These are phyloP conservation scores for Thalassiosira tumida DNA, from an alignment of 352 stramenopile species.

Conservation along the genomic window DNA sequence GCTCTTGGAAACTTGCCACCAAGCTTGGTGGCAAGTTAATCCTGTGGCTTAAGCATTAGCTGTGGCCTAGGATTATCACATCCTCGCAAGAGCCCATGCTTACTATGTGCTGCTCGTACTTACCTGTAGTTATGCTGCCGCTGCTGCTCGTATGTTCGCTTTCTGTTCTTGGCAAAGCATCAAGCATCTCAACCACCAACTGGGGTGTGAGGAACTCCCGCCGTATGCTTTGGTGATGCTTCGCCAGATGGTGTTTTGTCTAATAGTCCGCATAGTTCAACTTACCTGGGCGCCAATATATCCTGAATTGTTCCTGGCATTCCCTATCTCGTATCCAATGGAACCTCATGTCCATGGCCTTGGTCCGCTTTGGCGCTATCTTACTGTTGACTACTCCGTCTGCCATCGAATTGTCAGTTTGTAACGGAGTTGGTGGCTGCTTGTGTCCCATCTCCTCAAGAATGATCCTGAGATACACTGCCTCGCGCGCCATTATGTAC, in stretches of 20 bases:
- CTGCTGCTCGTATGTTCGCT: not conserved
- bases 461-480: constrained; percentile 3
- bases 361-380: not conserved
- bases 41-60: too few relatives aligned
- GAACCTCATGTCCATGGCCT: constrained; percentile 22
- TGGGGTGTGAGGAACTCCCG: constrained; percentile 5
- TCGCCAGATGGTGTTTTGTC: constrained; percentile 65
- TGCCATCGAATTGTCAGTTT: constrained; percentile 9
- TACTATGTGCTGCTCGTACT: not conserved
- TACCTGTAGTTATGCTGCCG: not conserved
- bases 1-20: too few relatives aligned
- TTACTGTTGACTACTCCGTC: not conserved
- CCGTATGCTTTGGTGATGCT: constrained; percentile 37
- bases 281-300: constrained; percentile 52
- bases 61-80: constrained; percentile 30
- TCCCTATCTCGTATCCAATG: constrained; percentile 9
- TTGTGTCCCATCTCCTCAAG: constrained; percentile 17
- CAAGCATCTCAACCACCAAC: not conserved
- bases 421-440: not conserved
- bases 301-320: constrained; percentile 55
- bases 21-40: too few relatives aligned
- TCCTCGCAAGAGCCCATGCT: not conserved
- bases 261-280: constrained; percentile 59
- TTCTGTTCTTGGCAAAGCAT: not conserved
- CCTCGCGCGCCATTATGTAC: not conserved